Evolutionary conservation across 2,329 filamentous ascomycete genomes (phyloP), one percentile per base, ranked within the genome.

Genomic region (Botrytis deweyae): DNA sequence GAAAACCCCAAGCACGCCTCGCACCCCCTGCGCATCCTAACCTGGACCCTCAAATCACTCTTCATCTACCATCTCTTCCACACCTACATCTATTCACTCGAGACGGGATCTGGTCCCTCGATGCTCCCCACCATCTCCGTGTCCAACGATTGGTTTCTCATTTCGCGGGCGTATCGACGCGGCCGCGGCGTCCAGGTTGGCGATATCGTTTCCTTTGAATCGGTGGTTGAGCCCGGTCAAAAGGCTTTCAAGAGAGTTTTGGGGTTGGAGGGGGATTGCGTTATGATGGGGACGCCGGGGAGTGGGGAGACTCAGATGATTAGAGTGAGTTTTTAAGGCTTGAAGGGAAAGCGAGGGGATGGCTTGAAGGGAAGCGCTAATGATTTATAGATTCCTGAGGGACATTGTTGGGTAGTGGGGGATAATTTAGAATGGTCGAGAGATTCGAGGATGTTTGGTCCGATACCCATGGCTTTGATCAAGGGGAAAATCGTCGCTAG

Each of bases 371-470:
- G n/a, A 65, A 20, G 25, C 18, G 38, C 71, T 73, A 73, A 73
- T 40, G 25, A 12, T 75, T 49, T 25, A 79, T 40, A 97, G 93
- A 90, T 99, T 25, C 96, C 96, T 0, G 86, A 92, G 80, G 96
- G 96, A 1, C 96, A 99, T 85, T 97, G 94, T 79, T 98, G 94
- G 89, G 85, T 98, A 10, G 89, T 90, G 4, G 96, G 96, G 4
- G 96, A 99, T 82, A 98, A 98, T 82, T 81, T 97, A 75, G 87
- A 89, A 4, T 92, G 89, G 79, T 98, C 94, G 38, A 86, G 93
- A 76, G 96, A 99, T 84, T 98, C 94, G 62, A 90, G 96, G 75
- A 86, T 90, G 59, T 97, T 92, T 84, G 96, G 96, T 0, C 94
- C 96, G 0, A 82, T 99, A 42, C 96, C 96, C 0, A 84, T 99